A percentile compares a stretch with the other conserved stretches of the same genome.
Conservation (phyloP, 345 rosid species). For the Arabidopsis thaliana region DNA sequence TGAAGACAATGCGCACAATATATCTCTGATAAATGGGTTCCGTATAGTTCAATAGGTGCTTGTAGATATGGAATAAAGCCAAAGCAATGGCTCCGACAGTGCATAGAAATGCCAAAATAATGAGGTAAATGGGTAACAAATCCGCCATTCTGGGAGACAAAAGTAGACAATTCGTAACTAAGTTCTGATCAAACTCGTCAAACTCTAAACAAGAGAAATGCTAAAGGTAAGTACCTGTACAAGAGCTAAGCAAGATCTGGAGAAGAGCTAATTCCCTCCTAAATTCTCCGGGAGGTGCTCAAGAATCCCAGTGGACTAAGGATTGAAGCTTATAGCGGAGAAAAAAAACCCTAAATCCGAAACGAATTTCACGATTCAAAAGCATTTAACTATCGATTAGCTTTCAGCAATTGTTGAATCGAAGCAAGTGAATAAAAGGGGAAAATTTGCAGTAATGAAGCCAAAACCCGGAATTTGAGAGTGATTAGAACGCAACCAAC, state of each 20-base stretch:
- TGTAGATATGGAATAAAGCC: constrained; percentile 80
- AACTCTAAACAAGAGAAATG: neutral
- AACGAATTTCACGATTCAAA: neutral
- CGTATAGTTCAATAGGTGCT: constrained; percentile 85
- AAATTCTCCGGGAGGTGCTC: neutral
- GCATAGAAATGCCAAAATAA: constrained; percentile 70
- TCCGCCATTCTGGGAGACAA: constrained; percentile 59
- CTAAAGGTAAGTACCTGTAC: constrained; percentile 30
- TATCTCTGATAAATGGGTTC: constrained; percentile 97
- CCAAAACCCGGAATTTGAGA: constrained; percentile 2
- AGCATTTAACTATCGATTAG: neutral
- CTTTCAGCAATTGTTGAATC: constrained; percentile 13
- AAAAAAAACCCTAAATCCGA: constrained; percentile 29
- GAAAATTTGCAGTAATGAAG: neutral
- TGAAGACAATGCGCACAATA: constrained; percentile 91
- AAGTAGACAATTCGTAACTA: neutral
- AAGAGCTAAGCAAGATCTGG: neutral
- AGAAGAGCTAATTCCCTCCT: neutral
- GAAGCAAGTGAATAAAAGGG: constrained; percentile 7
- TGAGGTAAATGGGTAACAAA: constrained; percentile 56
- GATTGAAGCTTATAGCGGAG: constrained; percentile 13
- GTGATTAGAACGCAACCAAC: constrained; percentile 13
- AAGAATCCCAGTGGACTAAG: neutral
- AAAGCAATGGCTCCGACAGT: constrained; percentile 69
- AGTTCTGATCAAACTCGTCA: neutral